These are phyloP conservation scores for Geotrichum aggregatum DNA, from an alignment of 1,139 yeast genomes.

Conservation along the genomic window DNA sequence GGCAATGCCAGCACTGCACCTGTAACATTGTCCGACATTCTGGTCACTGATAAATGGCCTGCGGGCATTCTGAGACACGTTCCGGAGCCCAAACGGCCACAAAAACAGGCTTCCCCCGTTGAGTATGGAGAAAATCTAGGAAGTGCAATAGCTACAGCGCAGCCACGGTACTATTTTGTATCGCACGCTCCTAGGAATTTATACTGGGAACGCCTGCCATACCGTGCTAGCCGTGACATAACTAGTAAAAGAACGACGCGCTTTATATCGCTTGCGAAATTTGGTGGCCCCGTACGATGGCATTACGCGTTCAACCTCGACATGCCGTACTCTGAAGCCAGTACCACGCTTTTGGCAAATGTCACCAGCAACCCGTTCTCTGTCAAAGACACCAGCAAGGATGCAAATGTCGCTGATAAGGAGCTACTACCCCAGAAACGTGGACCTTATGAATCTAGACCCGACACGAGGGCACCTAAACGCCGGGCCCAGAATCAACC, in stretches of 20 bases:
- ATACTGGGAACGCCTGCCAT: constrained; percentile 33
- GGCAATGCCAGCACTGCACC: not conserved
- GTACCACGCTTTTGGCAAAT: not conserved
- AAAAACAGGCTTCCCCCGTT: not conserved
- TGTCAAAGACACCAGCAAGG: not conserved
- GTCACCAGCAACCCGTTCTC: constrained; percentile 17
- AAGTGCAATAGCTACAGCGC: not conserved
- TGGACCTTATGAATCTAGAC: not conserved
- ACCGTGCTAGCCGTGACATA: constrained; percentile 20
- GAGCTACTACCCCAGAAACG: not conserved
- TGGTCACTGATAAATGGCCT: constrained; percentile 13
- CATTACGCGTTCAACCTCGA: constrained; percentile 31
- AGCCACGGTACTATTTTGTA: constrained; percentile 29
- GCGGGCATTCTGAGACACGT: constrained; percentile 2
- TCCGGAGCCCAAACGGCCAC: not conserved
- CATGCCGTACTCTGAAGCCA: not conserved
- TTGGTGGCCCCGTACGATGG: constrained; percentile 27
- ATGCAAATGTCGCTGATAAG: not conserved
- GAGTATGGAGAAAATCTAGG: not conserved
- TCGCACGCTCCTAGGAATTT: not conserved
- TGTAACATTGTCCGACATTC: not conserved
- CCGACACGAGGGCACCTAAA: not conserved
- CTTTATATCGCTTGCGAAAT: constrained; percentile 30
- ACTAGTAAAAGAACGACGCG: constrained; percentile 22
- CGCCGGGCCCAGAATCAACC: not conserved